phyloP scores from a whole-genome alignment of 345 rosid genomes.

The Eucalyptus paniculata region DNA sequence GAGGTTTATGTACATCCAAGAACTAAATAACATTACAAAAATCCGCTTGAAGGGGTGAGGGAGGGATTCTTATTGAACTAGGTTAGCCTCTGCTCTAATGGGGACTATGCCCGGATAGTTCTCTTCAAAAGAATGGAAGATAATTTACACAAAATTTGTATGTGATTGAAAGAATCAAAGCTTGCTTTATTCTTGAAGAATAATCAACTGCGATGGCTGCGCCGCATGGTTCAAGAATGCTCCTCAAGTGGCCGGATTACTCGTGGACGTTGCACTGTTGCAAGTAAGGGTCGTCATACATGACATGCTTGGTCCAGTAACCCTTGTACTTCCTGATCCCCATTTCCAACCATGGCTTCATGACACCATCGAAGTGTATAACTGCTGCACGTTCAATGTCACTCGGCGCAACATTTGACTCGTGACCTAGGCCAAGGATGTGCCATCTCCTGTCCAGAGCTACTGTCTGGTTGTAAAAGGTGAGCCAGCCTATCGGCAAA shows the following conservation, averaged over 20 bases:
- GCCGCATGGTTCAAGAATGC: neutral
- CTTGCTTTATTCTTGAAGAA: neutral
- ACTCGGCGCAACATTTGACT: constrained; percentile 24
- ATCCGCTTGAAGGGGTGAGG: neutral
- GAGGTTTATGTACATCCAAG: neutral
- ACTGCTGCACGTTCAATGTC: constrained; percentile 69
- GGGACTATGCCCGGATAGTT: neutral
- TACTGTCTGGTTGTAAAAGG: constrained; percentile 63
- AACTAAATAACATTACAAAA: neutral
- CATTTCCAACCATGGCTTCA: constrained; percentile 95
- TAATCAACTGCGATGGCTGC: neutral
- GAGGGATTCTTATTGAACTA: neutral
- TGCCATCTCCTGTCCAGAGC: constrained; percentile 81
- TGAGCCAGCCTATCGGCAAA: constrained; percentile 81
- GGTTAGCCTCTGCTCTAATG: constrained; percentile 7
- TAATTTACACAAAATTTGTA: constrained; percentile 16
- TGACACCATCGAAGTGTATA: constrained; percentile 76
- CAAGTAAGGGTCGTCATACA: constrained; percentile 31
- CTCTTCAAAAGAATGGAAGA: neutral
- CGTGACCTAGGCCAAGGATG: constrained; percentile 64
- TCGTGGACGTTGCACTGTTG: constrained; percentile 63
- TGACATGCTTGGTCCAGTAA: constrained; percentile 62
- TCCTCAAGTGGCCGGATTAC: constrained; percentile 1
- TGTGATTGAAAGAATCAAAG: neutral
- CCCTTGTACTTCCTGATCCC: constrained; percentile 59